Percentiles rank a stretch among this genome's conserved stretches.
Conservation (phyloP, 169 alveolate genomes). For the Eimeria acervulina region DNA sequence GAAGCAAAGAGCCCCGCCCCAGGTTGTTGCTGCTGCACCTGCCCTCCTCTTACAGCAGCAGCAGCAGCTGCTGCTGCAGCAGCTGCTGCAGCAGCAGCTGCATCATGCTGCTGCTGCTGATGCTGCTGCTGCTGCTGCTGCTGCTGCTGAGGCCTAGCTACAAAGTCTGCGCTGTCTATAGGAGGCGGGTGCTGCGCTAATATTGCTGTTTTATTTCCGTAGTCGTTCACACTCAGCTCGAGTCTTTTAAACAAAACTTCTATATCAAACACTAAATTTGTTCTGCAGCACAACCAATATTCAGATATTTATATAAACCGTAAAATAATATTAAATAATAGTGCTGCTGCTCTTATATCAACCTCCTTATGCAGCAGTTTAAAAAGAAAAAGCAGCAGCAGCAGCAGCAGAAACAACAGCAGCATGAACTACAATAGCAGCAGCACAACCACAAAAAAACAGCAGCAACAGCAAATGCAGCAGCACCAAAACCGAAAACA, state of each 20-base stretch:
- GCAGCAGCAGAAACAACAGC: too few species aligned
- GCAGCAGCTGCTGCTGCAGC: conserved; percentile 83
- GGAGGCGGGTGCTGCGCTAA: conserved; percentile 68
- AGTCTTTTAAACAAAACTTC: conserved; percentile 93
- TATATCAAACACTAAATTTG: conserved; percentile 94
- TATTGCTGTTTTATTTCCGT: conserved; percentile 49
- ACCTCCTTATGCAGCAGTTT: neutral
- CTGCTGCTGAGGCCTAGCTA: too few species aligned
- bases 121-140: too few species aligned
- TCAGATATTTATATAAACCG: too few species aligned
- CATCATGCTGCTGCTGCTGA: too few species aligned
- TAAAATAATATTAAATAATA: too few species aligned
- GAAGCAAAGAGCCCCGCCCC: conserved; percentile 23
- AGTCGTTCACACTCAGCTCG: conserved; percentile 86
- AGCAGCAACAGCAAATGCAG: too few species aligned
- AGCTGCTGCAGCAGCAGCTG: neutral
- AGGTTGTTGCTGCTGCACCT: conserved; percentile 63
- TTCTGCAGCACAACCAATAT: conserved; percentile 31
- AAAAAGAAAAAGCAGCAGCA: neutral
- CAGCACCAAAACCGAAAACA: too few species aligned
- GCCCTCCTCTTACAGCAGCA: conserved; percentile 32
- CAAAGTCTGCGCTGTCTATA: conserved; percentile 24
- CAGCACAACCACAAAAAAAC: too few species aligned
- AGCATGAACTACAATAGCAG: too few species aligned
- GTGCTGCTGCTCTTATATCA: neutral